phyloP scores from a whole-genome alignment of 108 stramenopile species.

The Seminavis robusta region DNA sequence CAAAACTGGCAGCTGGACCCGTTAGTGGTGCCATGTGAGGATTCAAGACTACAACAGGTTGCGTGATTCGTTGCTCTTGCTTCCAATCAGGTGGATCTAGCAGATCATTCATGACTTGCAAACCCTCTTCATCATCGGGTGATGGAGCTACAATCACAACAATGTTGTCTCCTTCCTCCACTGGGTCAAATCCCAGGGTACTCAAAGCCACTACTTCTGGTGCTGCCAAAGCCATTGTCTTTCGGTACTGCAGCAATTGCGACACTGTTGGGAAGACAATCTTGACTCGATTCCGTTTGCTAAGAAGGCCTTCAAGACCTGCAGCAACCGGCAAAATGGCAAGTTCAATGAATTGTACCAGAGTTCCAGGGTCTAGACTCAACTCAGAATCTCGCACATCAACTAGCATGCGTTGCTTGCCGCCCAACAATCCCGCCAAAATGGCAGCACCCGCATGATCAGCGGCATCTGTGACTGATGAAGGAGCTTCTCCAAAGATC shows the following conservation, averaged over 20 bases:
- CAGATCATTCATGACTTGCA: constrained; percentile 63
- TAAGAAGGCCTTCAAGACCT: constrained; percentile 75
- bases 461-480: constrained; percentile 84
- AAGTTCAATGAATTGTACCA: constrained; percentile 85
- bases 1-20: constrained; percentile 54
- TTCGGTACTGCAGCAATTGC: constrained; percentile 73
- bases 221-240: constrained; percentile 79
- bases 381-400: constrained; percentile 91
- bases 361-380: constrained; percentile 60
- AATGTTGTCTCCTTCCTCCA: constrained; percentile 77
- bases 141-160: constrained; percentile 81
- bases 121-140: constrained; percentile 77
- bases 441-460: constrained; percentile 85
- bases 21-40: constrained; percentile 82
- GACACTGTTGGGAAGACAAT: constrained; percentile 90
- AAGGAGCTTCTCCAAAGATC: constrained; percentile 84
- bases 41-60: constrained; percentile 81
- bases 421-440: constrained; percentile 72
- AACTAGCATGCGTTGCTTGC: constrained; percentile 87
- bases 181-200: constrained; percentile 81
- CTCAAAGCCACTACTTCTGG: constrained; percentile 84
- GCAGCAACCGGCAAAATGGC: constrained; percentile 83
- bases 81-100: constrained; percentile 38
- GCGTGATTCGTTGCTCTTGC: constrained; percentile 16
- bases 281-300: constrained; percentile 73